Evolutionary conservation across 352 stramenopile species (phyloP), one percentile per base, ranked within the genome.

Genomic region (Globisporangium splendens): DNA sequence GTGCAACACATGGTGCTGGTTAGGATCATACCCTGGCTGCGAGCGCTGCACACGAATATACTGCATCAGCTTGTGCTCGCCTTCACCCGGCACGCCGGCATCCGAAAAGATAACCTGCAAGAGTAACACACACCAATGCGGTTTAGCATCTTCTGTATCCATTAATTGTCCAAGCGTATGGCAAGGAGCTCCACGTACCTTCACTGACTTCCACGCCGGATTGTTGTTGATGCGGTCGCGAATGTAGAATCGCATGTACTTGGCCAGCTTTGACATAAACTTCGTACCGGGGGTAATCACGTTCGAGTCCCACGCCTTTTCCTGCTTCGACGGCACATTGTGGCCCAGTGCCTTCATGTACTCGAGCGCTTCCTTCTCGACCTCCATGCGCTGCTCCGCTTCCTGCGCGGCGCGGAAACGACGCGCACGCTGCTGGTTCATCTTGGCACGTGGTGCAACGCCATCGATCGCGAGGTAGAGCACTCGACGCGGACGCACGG

Each of bases 11-110:
- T 99, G 97, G 54, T 97, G 90, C 56, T 97, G 79, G 72, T 99
- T 99, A 20, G 96, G 96, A 79, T 99, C 88, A 72, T 99, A 99
- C 1, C 91, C 95, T 21, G 89, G 84, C 77, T 98, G 94, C 22
- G 80, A 88, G 13, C 97, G 79, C 70, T 99, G 90, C 38, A 88
- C 76, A 50, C 98, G 91, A 46, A 99, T 89, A 73, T 98, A 98
- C 48, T 96, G 70, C 96, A 99, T 99, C 46, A 99, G 95, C 70
- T 99, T 99, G 78, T 99, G 98, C 70, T 99, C 98, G 33, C 98
- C 98, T 77, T 99, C 98, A n/a, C 98, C 98, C 1, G 97, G 97
- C 46, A 98, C 85, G 47, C 85, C 93, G 1, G 96, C 96, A 66
- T 99, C 98, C 41, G 91, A 98, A 44, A 99, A 94, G 41, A 99